These are phyloP conservation scores for Microthlaspi erraticum DNA, from an alignment of 345 rosid species.

Conservation along the genomic window DNA sequence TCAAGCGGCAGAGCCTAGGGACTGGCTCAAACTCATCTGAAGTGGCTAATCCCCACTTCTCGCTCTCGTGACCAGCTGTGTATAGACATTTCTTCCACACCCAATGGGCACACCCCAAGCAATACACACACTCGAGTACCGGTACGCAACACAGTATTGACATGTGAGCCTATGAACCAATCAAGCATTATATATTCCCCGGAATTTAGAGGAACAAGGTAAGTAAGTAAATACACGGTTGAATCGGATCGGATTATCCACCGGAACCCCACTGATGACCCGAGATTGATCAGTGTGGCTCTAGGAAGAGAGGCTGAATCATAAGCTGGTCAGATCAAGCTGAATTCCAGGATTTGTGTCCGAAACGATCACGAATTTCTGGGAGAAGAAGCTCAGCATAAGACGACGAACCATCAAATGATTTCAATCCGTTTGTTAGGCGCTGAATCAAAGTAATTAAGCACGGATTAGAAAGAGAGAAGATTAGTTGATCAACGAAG, in stretches of 20 bases:
- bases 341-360: neutral
- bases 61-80: conserved; percentile 87
- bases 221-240: neutral
- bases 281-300: conserved; percentile 25
- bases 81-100: conserved; percentile 85
- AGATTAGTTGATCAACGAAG: neutral
- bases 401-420: conserved; percentile 16
- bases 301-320: conserved; percentile 6
- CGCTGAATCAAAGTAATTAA: conserved; percentile 6
- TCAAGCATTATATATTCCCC: conserved; percentile 23
- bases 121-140: conserved; percentile 83
- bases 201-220: neutral
- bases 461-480: neutral
- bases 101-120: conserved; percentile 90
- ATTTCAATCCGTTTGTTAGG: conserved; percentile 20
- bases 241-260: conserved; percentile 19
- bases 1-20: conserved; percentile 76
- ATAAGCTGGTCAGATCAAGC: conserved; percentile 33
- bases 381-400: neutral
- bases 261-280: conserved; percentile 32
- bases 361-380: conserved; percentile 7
- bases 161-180: conserved; percentile 64
- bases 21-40: conserved; percentile 77
- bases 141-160: conserved; percentile 87
- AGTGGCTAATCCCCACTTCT: conserved; percentile 85